Conservation (phyloP, 768 basidiomycete genomes). For the Kwoniella bestiolae region DNA sequence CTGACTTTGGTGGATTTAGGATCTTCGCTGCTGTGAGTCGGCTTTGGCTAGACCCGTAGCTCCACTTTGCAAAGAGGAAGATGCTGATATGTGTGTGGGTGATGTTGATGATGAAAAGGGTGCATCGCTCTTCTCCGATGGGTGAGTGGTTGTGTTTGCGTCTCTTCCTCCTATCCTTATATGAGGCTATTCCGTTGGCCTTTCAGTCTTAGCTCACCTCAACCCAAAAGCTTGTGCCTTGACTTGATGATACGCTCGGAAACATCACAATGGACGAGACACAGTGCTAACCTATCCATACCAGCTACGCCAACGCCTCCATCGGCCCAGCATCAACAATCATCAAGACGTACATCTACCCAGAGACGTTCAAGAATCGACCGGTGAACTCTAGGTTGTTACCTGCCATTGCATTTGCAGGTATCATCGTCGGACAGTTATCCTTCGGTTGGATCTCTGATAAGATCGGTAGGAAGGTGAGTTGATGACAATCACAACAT, state of each 20-base stretch:
- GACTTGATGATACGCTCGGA: no score
- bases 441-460: slow-evolving; percentile 72
- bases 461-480: slow-evolving; percentile 80
- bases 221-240: no score
- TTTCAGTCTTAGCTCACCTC: no score
- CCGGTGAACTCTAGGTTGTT: slow-evolving; percentile 70
- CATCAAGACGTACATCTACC: slow-evolving; percentile 68
- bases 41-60: background rate
- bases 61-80: background rate
- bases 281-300: background rate
- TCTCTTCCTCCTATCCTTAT: no score
- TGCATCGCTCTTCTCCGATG: slow-evolving; percentile 45
- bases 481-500: no score
- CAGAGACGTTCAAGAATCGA: slow-evolving; percentile 60
- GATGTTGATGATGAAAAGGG: slow-evolving; percentile 21
- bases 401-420: slow-evolving; percentile 76
- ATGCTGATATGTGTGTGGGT: background rate
- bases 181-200: no score
- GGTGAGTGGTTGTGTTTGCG: slow-evolving; percentile 25
- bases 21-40: slow-evolving; percentile 42
- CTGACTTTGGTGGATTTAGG: slow-evolving; percentile 14
- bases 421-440: slow-evolving; percentile 85
- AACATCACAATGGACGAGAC: background rate
- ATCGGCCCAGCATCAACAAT: slow-evolving; percentile 56
- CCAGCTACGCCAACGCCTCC: slow-evolving; percentile 43